These are phyloP conservation scores for Euphorbia schlechtendalii DNA, from an alignment of 441 rosid genomes.

Conservation along the genomic window DNA sequence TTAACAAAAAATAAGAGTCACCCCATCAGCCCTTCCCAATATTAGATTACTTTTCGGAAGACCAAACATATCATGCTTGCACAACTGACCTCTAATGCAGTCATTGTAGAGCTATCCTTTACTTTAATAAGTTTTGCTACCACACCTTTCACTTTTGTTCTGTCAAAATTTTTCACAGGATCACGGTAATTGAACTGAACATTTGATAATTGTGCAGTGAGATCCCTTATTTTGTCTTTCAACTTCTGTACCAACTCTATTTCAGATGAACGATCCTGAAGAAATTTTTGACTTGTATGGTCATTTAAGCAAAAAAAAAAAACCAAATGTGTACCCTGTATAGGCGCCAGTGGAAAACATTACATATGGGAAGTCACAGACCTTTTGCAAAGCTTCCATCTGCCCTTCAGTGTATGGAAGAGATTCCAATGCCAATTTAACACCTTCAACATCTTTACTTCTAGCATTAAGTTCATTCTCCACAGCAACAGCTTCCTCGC, in stretches of 20 bases:
- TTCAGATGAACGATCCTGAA: conserved; percentile 71
- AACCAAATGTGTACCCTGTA: conserved; percentile 9
- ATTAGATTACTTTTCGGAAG: conserved; percentile 1
- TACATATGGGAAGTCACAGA: conserved; percentile 21
- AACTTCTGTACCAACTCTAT: conserved; percentile 64
- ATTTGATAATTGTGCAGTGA: conserved; percentile 68
- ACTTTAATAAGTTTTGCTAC: conserved; percentile 87
- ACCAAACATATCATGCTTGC: conserved; percentile 16
- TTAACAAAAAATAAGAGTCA: conserved; percentile 15
- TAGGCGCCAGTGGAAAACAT: background rate
- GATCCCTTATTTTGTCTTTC: conserved; percentile 68
- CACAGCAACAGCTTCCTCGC: conserved; percentile 67
- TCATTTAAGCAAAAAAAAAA: conserved; percentile 17
- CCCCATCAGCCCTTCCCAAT: background rate
- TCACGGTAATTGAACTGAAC: conserved; percentile 81
- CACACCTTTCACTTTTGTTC: conserved; percentile 95
- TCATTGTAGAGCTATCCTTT: conserved; percentile 71
- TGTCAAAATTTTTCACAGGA: conserved; percentile 79
- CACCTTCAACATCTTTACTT: conserved; percentile 58
- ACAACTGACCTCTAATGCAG: conserved; percentile 80
- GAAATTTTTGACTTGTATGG: conserved; percentile 10
- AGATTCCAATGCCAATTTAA: conserved; percentile 49
- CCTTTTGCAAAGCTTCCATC: conserved; percentile 90
- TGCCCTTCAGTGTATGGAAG: conserved; percentile 69
- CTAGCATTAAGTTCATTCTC: conserved; percentile 69